A percentile compares a stretch with the other conserved stretches of the same genome.
These are phyloP conservation scores for Pezizomycotina sp. DNA, from an alignment of 2,329 filamentous ascomycete genomes.

Conservation along the genomic window DNA sequence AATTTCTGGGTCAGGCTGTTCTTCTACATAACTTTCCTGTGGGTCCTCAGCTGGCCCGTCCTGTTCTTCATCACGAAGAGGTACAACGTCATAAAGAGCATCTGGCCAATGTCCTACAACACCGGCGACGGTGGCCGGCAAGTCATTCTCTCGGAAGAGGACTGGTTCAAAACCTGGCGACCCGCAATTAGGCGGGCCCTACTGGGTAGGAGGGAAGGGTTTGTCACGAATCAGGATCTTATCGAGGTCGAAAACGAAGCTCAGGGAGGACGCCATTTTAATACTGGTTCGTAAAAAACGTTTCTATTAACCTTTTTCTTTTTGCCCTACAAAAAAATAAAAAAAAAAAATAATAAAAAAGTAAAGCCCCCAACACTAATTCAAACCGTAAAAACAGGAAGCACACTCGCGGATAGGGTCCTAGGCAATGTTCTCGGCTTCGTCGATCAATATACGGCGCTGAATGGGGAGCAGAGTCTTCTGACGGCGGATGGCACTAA, in stretches of 20 bases:
- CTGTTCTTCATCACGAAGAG: constrained; percentile 50
- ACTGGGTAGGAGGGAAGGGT: constrained; percentile 39
- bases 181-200: constrained; percentile 44
- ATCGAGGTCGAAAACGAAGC: constrained; percentile 31
- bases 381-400: too few species aligned
- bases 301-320: too few species aligned
- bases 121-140: constrained; percentile 7
- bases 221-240: constrained; percentile 43
- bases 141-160: constrained; percentile 32
- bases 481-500: too few species aligned
- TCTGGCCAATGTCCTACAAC: constrained; percentile 34
- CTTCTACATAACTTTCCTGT: constrained; percentile 50
- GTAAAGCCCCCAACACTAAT: too few species aligned
- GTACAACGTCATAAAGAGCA: constrained; percentile 46
- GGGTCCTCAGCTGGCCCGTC: constrained; percentile 54
- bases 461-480: too few species aligned
- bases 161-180: constrained; percentile 49
- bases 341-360: too few species aligned
- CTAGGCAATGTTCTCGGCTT: too few species aligned
- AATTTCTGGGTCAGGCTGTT: constrained; percentile 46
- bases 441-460: too few species aligned
- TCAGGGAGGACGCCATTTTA: too few species aligned
- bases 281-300: too few species aligned
- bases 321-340: too few species aligned
- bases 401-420: too few species aligned